Conservation (phyloP, 148 eudicot genomes). For the Euryodendron excelsum region DNA sequence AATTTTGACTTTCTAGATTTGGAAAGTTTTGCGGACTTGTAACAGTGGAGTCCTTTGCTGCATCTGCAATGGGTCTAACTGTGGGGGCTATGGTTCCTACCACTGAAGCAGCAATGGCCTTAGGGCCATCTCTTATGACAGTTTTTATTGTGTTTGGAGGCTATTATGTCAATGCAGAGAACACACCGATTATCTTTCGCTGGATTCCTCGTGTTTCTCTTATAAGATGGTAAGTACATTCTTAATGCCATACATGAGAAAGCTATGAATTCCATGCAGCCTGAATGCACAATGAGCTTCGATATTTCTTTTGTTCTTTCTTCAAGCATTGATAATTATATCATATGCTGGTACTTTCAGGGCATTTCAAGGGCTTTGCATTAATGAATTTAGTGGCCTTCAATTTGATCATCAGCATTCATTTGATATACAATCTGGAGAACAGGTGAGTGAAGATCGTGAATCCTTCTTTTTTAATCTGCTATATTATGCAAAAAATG, state of each 20-base stretch:
- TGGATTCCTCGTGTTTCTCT: slow-evolving; percentile 96
- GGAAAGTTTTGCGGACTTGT: slow-evolving; percentile 92
- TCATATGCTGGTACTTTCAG: slow-evolving; percentile 32
- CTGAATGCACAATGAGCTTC: neutral
- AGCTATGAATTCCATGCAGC: neutral
- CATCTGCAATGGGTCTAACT: slow-evolving; percentile 98
- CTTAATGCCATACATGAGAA: neutral
- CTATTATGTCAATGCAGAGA: slow-evolving; percentile 91
- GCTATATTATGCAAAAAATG: neutral
- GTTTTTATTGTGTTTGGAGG: slow-evolving; percentile 98
- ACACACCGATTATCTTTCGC: slow-evolving; percentile 90
- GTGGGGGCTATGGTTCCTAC: slow-evolving; percentile 98
- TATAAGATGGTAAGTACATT: slow-evolving; percentile 74
- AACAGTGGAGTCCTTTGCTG: slow-evolving; percentile 86
- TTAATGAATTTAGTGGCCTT: slow-evolving; percentile 89
- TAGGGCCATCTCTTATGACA: slow-evolving; percentile 98
- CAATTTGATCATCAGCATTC: slow-evolving; percentile 81
- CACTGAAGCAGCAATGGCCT: slow-evolving; percentile 94
- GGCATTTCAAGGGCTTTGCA: slow-evolving; percentile 99
- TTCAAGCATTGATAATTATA: neutral
- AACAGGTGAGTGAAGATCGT: slow-evolving; percentile 59
- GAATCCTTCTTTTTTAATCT: neutral
- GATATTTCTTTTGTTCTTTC: neutral
- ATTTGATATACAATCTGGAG: slow-evolving; percentile 82
- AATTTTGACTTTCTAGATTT: slow-evolving; percentile 44